phyloP scores from a whole-genome alignment of 1,284 basidiomycete genomes.

The Ustilago tritici region DNA sequence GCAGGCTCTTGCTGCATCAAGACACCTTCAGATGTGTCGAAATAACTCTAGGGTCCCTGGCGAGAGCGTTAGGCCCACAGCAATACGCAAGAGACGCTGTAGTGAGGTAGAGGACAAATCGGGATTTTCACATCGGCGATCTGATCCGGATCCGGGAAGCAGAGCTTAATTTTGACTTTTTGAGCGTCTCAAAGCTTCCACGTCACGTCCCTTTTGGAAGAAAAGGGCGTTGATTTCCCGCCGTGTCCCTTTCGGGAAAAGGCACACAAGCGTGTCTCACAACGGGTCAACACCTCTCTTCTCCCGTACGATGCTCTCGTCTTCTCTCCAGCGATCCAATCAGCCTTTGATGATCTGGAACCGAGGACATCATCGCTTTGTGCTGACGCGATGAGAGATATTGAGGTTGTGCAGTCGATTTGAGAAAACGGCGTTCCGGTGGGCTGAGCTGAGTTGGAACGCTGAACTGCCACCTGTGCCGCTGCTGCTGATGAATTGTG shows the following conservation, averaged over 20 bases:
- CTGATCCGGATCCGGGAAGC: not conserved
- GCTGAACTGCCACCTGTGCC: not conserved
- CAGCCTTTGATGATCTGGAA: not conserved
- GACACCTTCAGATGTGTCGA: not conserved
- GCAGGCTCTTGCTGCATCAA: not conserved
- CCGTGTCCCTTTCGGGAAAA: not conserved
- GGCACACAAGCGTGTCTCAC: not conserved
- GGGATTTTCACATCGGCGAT: constrained; percentile 13
- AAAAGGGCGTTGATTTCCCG: not conserved
- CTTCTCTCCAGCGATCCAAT: not conserved
- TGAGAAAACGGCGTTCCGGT: not conserved
- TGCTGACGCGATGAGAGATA: no score
- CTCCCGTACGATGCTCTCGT: not conserved
- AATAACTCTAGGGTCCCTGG: not conserved
- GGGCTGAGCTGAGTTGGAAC: constrained; percentile 7
- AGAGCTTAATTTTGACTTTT: not conserved
- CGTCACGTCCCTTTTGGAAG: constrained; percentile 34
- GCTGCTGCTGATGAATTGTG: not conserved
- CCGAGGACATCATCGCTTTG: no score
- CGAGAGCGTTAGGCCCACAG: not conserved
- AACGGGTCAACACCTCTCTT: not conserved
- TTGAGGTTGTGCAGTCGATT: not conserved
- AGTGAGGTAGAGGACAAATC: not conserved
- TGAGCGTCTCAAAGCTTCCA: constrained; percentile 14
- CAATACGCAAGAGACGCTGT: no score